Base-by-base conservation (phyloP, 345 rosid genomes). In the Pelargonium nanum region DNA sequence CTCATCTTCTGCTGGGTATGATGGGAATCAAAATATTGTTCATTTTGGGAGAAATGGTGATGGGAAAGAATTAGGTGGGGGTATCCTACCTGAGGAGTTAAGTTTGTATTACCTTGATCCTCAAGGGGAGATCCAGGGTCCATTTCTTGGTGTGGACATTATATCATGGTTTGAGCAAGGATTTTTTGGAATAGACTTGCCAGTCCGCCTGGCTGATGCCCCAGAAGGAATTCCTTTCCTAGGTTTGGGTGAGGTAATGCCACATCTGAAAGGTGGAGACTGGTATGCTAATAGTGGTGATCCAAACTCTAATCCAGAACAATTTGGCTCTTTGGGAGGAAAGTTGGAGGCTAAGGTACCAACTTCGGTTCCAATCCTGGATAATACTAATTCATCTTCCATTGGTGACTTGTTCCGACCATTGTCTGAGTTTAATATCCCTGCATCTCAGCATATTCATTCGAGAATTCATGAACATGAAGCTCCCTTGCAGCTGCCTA, bases 101-200 rank as follows among this genome's bases (percentile, higher is more conserved):
- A 81, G 67, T 75, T 80, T 92, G 70, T 78, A 57, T 71, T 91
- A 91, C 72, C 74, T 85, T 68, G 96, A 91, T 82, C 98, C 98
- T 71, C 87, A 85, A 70, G 92, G 95, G 58, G 79, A 64, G 25
- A 78, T 79, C 57, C 95, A 91, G 79, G 98, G 96, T 64, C 98
- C 96, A 12, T 88, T 83, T 65, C 71, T 78, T 57, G 95, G 95
- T 58, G 70, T 83, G 26, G 95, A 88, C 74, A 85, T 91, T 63
- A 75, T 88, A 52, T 74, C 80, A 32, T 91, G 98, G 98, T 82
- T 84, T 78, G 92, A 83, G 62, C 92, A 91, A 75, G 98, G 96
- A 1, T 91, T 86, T 75, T 91, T 91, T 74, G 95, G 92, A 26
- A 75, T 79, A 28, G 96, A 91, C 66, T 81, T 91, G 70, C 90